Conservation (phyloP, 768 basidiomycete genomes). For the Termitomyces heimii region DNA sequence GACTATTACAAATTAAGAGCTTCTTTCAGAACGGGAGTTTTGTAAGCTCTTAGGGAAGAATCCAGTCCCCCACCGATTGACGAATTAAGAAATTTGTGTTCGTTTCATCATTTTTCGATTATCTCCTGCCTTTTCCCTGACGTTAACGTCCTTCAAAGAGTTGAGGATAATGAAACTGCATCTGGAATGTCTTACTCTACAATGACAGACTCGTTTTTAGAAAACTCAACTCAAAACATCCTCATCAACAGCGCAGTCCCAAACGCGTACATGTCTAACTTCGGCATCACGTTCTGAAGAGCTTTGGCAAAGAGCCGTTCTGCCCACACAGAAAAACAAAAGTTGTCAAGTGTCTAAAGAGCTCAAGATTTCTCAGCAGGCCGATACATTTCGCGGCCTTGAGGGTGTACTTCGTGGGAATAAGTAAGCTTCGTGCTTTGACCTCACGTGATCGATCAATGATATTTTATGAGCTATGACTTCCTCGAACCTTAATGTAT, state of each 20-base stretch:
- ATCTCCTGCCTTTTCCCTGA: background rate
- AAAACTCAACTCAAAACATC: no score
- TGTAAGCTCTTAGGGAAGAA: no score
- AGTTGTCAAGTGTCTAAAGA: background rate
- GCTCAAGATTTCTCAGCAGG: background rate
- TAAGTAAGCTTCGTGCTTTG: background rate
- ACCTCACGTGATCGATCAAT: background rate
- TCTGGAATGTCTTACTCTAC: no score
- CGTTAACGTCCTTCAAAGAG: no score
- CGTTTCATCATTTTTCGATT: no score
- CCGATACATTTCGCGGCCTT: background rate
- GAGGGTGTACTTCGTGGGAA: background rate
- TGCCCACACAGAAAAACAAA: background rate
- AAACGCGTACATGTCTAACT: no score
- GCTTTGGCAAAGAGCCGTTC: background rate
- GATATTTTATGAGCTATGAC: background rate
- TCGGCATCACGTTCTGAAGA: background rate
- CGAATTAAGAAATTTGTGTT: background rate
- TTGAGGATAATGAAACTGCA: no score
- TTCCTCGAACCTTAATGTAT: background rate
- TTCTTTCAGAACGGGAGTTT: background rate
- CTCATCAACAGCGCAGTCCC: no score
- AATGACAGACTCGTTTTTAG: no score
- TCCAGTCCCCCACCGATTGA: background rate
- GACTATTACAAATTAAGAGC: no score